A percentile compares a stretch with the other conserved stretches of the same genome.
These are phyloP conservation scores for Sporisorium exsertum DNA, from an alignment of 1,284 basidiomycete genomes.

Conservation along the genomic window DNA sequence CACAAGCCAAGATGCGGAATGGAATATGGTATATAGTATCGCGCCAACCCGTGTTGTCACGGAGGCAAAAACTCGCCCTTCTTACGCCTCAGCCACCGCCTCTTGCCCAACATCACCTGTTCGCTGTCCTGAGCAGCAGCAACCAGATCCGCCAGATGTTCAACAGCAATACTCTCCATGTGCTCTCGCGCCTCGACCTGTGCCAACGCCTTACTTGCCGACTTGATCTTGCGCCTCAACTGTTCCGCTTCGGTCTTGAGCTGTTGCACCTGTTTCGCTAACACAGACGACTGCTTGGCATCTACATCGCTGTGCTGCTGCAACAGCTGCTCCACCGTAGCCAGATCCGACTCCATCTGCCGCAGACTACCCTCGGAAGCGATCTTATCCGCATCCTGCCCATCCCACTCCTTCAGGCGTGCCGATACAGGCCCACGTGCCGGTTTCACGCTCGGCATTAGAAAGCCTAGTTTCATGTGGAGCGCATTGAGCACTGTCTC, in stretches of 20 bases:
- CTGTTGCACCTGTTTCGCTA: conserved; percentile 21
- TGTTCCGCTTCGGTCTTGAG: conserved; percentile 23
- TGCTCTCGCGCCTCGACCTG: conserved; percentile 8
- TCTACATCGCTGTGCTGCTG: conserved; percentile 4
- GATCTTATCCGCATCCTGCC: conserved; percentile 38
- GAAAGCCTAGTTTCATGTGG: conserved; percentile 25
- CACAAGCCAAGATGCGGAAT: too few species aligned
- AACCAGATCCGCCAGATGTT: conserved; percentile 30
- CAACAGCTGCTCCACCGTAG: conserved; percentile 18
- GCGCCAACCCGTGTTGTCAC: background rate
- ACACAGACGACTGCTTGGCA: background rate
- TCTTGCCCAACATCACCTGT: conserved; percentile 32
- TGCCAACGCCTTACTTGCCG: background rate
- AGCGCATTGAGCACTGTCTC: conserved; percentile 20
- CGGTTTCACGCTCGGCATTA: conserved; percentile 37
- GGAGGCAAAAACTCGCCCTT: conserved; percentile 33
- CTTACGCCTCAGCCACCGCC: conserved; percentile 26
- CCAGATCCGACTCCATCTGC: conserved; percentile 33
- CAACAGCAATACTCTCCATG: conserved; percentile 20
- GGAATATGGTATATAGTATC: background rate
- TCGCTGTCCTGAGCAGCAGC: conserved; percentile 35
- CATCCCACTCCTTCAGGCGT: conserved; percentile 38
- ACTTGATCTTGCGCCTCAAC: conserved; percentile 32
- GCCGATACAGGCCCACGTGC: conserved; percentile 34
- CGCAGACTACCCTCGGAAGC: conserved; percentile 19